Percentiles rank a stretch among this genome's conserved stretches.
Conservation (phyloP, 129 eudicot species). For the Lonicera japonica region DNA sequence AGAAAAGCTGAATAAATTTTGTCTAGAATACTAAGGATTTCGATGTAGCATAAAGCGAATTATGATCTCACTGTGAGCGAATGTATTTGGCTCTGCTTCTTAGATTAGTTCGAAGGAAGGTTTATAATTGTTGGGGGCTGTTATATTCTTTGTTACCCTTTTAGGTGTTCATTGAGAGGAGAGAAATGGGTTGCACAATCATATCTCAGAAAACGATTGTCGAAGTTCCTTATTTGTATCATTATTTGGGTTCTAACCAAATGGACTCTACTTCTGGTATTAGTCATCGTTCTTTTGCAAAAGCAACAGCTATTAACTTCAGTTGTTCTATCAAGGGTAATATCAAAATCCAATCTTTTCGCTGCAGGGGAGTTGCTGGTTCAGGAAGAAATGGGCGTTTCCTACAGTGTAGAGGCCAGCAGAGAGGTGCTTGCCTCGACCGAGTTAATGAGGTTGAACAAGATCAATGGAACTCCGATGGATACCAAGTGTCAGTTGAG, state of each 20-base stretch:
- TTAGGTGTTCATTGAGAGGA: conserved; percentile 7
- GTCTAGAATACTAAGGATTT: background rate
- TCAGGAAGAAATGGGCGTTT: conserved; percentile 14
- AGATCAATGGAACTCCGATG: conserved; percentile 27
- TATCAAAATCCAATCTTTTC: conserved; percentile 13
- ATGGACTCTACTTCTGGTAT: conserved; percentile 9
- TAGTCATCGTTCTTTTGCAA: background rate
- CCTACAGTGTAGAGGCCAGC: conserved; percentile 22
- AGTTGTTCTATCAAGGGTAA: conserved; percentile 8
- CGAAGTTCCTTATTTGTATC: conserved; percentile 35
- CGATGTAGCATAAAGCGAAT: background rate
- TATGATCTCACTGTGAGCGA: background rate
- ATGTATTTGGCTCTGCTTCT: background rate
- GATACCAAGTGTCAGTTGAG: background rate
- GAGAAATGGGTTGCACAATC: conserved; percentile 12
- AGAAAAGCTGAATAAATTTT: background rate
- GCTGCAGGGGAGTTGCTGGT: conserved; percentile 17
- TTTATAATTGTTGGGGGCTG: background rate
- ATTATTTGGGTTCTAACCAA: conserved; percentile 15
- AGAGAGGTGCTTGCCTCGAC: conserved; percentile 34
- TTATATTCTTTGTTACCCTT: background rate
- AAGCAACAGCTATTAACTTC: background rate
- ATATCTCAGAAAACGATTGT: conserved; percentile 10
- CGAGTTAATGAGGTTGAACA: conserved; percentile 10
- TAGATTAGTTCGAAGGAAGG: background rate